Conservation (phyloP, 108 stramenopile species). For the Cyclotella choctawhatcheeana region DNA sequence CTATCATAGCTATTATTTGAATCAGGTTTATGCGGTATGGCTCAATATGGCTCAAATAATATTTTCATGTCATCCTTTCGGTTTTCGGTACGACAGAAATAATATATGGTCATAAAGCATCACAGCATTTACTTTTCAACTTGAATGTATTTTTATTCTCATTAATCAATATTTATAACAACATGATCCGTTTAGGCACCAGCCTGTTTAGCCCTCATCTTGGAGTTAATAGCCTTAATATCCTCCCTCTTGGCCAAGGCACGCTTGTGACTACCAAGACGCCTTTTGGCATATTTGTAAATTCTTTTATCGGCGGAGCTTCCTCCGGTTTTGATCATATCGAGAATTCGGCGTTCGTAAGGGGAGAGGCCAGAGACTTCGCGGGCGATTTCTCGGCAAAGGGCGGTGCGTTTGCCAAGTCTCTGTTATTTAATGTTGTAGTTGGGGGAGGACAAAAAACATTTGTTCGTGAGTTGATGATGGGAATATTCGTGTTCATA, state of each 20-base stretch:
- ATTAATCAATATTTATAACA: background rate
- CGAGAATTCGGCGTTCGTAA: conserved; percentile 98
- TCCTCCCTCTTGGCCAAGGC: conserved; percentile 98
- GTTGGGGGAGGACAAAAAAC: background rate
- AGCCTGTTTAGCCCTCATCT: conserved; percentile 88
- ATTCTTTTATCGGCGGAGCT: conserved; percentile 97
- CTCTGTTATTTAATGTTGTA: conserved; percentile 50
- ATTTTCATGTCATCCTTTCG: too few species aligned
- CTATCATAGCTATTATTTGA: too few species aligned
- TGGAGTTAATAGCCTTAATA: conserved; percentile 93
- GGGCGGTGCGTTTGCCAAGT: conserved; percentile 74
- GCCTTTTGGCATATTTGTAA: conserved; percentile 99
- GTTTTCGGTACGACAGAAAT: too few species aligned
- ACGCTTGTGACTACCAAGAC: conserved; percentile 98
- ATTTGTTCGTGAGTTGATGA: background rate
- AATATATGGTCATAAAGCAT: background rate
- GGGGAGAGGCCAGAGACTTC: conserved; percentile 98
- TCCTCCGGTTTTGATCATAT: conserved; percentile 99
- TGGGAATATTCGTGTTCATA: too few species aligned
- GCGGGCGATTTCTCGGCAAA: conserved; percentile 93
- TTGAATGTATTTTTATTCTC: too few species aligned
- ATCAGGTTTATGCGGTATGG: too few species aligned
- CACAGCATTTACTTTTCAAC: too few species aligned
- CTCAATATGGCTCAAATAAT: too few species aligned
- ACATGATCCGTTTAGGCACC: conserved; percentile 44